Percentiles rank a stretch among this genome's conserved stretches.
phyloP scores from a whole-genome alignment of 352 stramenopile species.

The Pythium dissotocum region DNA sequence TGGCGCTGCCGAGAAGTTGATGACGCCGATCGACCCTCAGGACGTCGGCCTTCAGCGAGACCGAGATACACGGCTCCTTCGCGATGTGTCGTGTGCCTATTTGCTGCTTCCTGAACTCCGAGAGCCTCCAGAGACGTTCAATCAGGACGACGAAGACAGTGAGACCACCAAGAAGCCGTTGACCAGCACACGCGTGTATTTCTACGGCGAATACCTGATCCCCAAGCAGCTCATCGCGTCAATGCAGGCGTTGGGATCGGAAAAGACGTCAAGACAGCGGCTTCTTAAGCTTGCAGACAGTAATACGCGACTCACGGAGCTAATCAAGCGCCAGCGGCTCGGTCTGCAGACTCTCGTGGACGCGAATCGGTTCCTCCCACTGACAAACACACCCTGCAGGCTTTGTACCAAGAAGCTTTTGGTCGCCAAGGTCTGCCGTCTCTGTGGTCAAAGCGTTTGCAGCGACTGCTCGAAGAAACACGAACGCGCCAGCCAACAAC shows the following conservation, averaged over 20 bases:
- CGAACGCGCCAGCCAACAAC: conserved; percentile 14
- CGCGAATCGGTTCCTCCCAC: conserved; percentile 37
- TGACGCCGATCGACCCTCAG: conserved; percentile 15
- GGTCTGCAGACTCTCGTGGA: conserved; percentile 52
- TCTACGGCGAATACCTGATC: conserved; percentile 13
- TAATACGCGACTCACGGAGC: conserved; percentile 29
- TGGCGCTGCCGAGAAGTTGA: conserved; percentile 14
- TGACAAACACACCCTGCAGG: conserved; percentile 48
- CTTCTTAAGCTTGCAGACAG: conserved; percentile 18
- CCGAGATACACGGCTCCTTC: conserved; percentile 11
- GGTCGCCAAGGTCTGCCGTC: conserved; percentile 47
- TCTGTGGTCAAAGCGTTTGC: conserved; percentile 65
- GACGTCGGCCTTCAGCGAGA: not conserved
- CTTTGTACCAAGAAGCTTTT: conserved; percentile 52
- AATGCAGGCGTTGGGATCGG: not conserved
- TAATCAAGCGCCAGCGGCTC: conserved; percentile 61
- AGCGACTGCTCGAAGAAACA: conserved; percentile 39
- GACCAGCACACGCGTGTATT: conserved; percentile 13
- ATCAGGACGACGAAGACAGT: conserved; percentile 14
- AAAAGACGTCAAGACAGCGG: conserved; percentile 13
- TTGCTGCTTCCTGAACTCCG: conserved; percentile 9
- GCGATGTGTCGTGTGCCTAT: conserved; percentile 19
- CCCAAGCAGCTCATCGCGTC: no score
- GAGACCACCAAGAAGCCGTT: not conserved
- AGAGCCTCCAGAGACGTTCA: not conserved